Evolutionary conservation across 169 alveolate genomes (phyloP).

Genomic region (Eimeria praecox): DNA sequence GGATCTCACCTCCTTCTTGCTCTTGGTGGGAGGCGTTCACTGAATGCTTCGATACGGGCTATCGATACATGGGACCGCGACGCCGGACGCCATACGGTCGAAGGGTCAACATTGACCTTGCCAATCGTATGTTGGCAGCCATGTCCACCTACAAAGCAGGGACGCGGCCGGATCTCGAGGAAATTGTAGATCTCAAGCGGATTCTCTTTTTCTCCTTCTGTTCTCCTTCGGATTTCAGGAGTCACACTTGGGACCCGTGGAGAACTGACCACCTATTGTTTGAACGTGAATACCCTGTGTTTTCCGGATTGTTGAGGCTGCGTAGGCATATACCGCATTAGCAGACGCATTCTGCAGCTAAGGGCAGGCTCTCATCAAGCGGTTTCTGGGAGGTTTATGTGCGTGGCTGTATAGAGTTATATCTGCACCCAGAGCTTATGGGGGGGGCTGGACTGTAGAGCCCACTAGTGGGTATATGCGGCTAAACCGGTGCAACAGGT

Average conservation of each 20-base stretch:
- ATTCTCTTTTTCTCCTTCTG: neutral
- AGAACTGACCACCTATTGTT: neutral
- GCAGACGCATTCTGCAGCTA: neutral
- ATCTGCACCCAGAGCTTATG: no score
- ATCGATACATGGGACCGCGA: neutral
- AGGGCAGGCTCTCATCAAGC: neutral
- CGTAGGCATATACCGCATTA: no score
- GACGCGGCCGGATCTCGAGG: neutral
- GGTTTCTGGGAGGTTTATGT: neutral
- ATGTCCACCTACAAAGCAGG: constrained; percentile 1
- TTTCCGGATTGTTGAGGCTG: neutral
- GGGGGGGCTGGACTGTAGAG: no score
- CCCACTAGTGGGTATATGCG: no score
- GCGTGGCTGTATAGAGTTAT: neutral
- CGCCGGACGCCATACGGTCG: neutral
- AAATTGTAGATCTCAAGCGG: neutral
- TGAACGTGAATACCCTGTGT: neutral
- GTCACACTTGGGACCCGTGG: neutral
- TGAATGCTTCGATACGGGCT: neutral
- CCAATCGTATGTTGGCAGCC: neutral
- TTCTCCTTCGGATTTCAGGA: neutral
- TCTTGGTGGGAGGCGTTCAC: neutral
- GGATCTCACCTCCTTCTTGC: neutral
- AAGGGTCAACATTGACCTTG: neutral
- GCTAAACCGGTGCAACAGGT: no score